Percentiles rank a stretch among this genome's conserved stretches.
These are phyloP conservation scores for Paradendryphiella salina DNA, from an alignment of 2,329 filamentous ascomycete species.

Conservation along the genomic window DNA sequence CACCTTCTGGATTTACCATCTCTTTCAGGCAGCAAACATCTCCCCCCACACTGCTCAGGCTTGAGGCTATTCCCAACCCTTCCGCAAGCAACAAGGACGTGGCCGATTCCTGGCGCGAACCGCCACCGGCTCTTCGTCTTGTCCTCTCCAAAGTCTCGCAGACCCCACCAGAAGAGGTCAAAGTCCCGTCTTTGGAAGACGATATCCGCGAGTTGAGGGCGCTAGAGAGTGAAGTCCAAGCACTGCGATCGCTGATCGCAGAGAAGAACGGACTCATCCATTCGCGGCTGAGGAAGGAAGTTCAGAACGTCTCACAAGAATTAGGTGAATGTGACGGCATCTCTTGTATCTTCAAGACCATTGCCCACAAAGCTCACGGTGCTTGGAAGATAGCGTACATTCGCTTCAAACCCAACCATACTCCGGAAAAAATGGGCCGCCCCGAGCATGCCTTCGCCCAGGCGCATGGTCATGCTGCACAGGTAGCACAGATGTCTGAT, in stretches of 20 bases:
- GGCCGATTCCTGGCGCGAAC: slow-evolving; percentile 45
- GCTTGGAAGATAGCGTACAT: slow-evolving; percentile 40
- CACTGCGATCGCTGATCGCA: slow-evolving; percentile 45
- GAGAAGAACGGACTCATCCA: slow-evolving; percentile 44
- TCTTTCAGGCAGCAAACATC: slow-evolving; percentile 47
- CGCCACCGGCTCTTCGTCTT: slow-evolving; percentile 42
- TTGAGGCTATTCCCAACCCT: slow-evolving; percentile 40
- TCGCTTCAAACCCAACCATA: slow-evolving; percentile 30
- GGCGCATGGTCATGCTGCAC: slow-evolving; percentile 20
- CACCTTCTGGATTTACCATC: slow-evolving; percentile 45
- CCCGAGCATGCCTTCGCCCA: slow-evolving; percentile 28
- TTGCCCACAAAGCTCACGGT: slow-evolving; percentile 44
- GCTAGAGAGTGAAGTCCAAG: slow-evolving; percentile 46
- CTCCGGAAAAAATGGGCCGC: slow-evolving; percentile 30
- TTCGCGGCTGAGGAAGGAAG: slow-evolving; percentile 35
- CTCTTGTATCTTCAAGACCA: slow-evolving; percentile 48
- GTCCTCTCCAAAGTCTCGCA: slow-evolving; percentile 18
- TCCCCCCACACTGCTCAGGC: slow-evolving; percentile 44
- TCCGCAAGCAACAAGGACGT: slow-evolving; percentile 31
- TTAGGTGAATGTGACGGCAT: slow-evolving; percentile 51
- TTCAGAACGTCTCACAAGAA: slow-evolving; percentile 44
- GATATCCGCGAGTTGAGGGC: slow-evolving; percentile 48
- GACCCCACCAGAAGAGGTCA: slow-evolving; percentile 7
- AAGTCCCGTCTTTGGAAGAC: slow-evolving; percentile 37
- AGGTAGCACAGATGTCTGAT: slow-evolving; percentile 26